Evolutionary conservation across 148 eudicot species (phyloP).

Genomic region (Diospyros kaki): DNA sequence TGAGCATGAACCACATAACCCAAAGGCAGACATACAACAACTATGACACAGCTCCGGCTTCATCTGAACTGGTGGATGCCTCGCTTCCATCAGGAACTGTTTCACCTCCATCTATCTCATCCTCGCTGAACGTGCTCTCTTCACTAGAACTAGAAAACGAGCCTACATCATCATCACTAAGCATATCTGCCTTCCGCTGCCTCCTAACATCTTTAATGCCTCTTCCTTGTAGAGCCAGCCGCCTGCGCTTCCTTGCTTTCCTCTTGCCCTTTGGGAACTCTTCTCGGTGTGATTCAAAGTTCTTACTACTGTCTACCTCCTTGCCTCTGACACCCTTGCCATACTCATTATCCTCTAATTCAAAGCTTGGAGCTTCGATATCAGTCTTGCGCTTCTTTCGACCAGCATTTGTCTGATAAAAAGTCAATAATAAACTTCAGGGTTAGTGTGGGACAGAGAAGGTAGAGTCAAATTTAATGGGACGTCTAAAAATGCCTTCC

Average conservation of each 20-base stretch:
- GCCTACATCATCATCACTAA: constrained; percentile 51
- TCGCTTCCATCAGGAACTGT: constrained; percentile 40
- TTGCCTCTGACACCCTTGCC: constrained; percentile 36
- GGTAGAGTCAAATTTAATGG: neutral
- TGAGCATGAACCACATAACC: neutral
- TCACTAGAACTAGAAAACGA: constrained; percentile 61
- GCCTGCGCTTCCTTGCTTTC: constrained; percentile 69
- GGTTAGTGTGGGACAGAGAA: neutral
- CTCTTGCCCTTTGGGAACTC: constrained; percentile 83
- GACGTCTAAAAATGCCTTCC: neutral
- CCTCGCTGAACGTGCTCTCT: constrained; percentile 58
- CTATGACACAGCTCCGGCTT: constrained; percentile 23
- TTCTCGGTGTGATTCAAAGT: constrained; percentile 56
- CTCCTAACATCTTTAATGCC: constrained; percentile 55
- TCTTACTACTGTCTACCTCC: constrained; percentile 50
- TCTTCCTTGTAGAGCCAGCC: constrained; percentile 61
- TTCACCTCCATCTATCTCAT: constrained; percentile 58
- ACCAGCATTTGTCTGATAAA: constrained; percentile 61
- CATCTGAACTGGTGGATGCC: constrained; percentile 68
- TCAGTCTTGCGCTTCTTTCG: constrained; percentile 81
- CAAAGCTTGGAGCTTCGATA: constrained; percentile 49
- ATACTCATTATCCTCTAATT: constrained; percentile 59
- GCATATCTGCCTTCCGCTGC: constrained; percentile 43
- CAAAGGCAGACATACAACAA: neutral
- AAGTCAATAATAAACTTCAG: neutral